phyloP scores from a whole-genome alignment of 805 yeast genomes.

The Wilhelminamyces savonicus region DNA sequence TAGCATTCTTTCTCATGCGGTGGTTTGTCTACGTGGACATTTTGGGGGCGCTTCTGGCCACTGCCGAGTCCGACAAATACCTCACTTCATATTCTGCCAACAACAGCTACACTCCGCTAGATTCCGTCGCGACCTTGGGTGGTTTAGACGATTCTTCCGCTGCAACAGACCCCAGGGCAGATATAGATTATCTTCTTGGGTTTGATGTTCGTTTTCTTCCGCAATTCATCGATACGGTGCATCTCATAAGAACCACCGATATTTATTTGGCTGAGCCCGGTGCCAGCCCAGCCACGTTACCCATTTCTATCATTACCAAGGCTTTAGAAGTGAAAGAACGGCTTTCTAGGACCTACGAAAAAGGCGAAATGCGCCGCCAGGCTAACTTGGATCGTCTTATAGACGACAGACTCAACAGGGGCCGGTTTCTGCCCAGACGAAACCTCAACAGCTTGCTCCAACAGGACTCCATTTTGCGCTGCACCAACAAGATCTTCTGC shows the following conservation, averaged over 20 bases:
- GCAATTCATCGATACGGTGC: slow-evolving; percentile 43
- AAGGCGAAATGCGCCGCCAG: slow-evolving; percentile 23
- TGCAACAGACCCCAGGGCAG: slow-evolving; percentile 21
- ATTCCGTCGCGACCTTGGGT: slow-evolving; percentile 10
- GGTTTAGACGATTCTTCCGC: slow-evolving; percentile 11
- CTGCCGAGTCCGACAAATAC: slow-evolving; percentile 30
- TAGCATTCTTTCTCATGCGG: slow-evolving; percentile 51
- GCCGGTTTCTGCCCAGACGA: slow-evolving; percentile 12
- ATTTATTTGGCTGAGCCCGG: slow-evolving; percentile 6
- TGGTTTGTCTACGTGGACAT: slow-evolving; percentile 70
- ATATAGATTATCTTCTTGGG: slow-evolving; percentile 60
- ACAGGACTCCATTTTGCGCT: slow-evolving; percentile 31
- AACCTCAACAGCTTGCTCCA: slow-evolving; percentile 15
- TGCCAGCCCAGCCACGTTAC: slow-evolving; percentile 6
- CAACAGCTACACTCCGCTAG: slow-evolving; percentile 13
- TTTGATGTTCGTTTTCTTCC: slow-evolving; percentile 61
- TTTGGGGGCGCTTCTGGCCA: slow-evolving; percentile 55
- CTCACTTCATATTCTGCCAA: slow-evolving; percentile 15
- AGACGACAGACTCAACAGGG: too few relatives aligned
- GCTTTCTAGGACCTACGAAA: slow-evolving; percentile 12
- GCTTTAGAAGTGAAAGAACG: slow-evolving; percentile 33
- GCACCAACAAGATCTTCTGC: slow-evolving; percentile 48
- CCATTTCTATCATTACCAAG: slow-evolving; percentile 16
- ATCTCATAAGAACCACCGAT: slow-evolving; percentile 25
- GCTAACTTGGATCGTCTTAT: slow-evolving; percentile 12